Percentiles rank a stretch among this genome's conserved stretches.
phyloP scores from a whole-genome alignment of 768 basidiomycete species.

The Pleurotus ostreatus region DNA sequence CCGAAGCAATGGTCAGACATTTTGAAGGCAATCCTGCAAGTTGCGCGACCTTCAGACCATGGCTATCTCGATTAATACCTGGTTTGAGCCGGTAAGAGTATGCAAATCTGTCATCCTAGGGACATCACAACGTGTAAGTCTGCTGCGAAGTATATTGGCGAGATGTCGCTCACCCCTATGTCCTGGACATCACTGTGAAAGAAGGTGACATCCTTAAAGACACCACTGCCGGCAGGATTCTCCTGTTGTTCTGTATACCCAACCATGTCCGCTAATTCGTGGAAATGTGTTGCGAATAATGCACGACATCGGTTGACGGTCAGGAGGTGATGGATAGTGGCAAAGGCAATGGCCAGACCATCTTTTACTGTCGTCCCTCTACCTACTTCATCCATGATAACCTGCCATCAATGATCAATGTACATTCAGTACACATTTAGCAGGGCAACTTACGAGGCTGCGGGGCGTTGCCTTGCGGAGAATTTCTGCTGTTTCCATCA shows the following conservation, averaged over 20 bases:
- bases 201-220: constrained; percentile 68
- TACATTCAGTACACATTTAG: neutral
- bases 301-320: constrained; percentile 70
- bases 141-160: too few species aligned
- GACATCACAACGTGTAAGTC: too few species aligned
- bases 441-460: constrained; percentile 61
- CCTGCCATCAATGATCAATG: constrained; percentile 38
- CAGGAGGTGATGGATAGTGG: constrained; percentile 79
- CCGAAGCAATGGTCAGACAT: constrained; percentile 57
- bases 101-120: constrained; percentile 70
- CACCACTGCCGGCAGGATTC: constrained; percentile 36
- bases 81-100: constrained; percentile 80
- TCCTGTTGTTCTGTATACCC: constrained; percentile 38
- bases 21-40: constrained; percentile 77
- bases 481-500: constrained; percentile 92
- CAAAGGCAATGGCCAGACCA: constrained; percentile 91
- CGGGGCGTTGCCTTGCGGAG: constrained; percentile 75
- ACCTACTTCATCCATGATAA: constrained; percentile 99
- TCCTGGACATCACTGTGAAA: constrained; percentile 90
- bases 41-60: constrained; percentile 86
- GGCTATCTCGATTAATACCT: constrained; percentile 88
- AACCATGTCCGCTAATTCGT: constrained; percentile 86
- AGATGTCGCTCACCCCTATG: constrained; percentile 47
- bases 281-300: constrained; percentile 99
- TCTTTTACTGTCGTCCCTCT: constrained; percentile 91